A percentile compares a stretch with the other conserved stretches of the same genome.
Conservation (phyloP, 176 grass and related monocot genomes). For the Musa schizocarpa region DNA sequence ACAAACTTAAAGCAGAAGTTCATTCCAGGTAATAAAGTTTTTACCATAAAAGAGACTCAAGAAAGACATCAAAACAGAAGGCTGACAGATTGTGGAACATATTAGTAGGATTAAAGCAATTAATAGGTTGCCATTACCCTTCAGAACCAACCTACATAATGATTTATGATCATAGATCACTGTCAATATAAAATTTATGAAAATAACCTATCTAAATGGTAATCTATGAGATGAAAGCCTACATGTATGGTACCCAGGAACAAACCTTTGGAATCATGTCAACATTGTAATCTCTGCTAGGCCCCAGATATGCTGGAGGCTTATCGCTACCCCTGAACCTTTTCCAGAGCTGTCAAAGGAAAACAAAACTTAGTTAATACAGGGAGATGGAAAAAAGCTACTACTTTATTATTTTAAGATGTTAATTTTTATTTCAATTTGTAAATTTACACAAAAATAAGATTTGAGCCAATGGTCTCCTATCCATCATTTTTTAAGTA, state of each 20-base stretch:
- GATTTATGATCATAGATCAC: too few relatives aligned
- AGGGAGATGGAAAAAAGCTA: constrained; percentile 2
- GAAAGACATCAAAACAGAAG: too few relatives aligned
- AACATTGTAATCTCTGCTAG: constrained; percentile 91
- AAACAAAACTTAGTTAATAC: background rate
- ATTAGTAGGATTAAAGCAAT: background rate
- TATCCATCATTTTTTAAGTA: too few relatives aligned
- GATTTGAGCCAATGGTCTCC: background rate
- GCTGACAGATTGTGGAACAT: too few relatives aligned
- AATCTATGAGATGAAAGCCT: background rate
- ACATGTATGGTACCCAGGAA: background rate
- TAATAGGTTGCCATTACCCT: background rate
- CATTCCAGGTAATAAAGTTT: background rate
- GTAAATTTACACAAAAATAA: background rate
- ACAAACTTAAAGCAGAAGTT: background rate
- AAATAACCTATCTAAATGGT: background rate
- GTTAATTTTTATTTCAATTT: background rate
- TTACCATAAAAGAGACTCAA: background rate
- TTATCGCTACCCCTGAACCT: constrained; percentile 87
- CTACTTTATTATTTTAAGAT: background rate
- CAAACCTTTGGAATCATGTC: constrained; percentile 90
- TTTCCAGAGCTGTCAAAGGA: constrained; percentile 64
- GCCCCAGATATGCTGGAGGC: constrained; percentile 60
- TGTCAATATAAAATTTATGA: too few relatives aligned
- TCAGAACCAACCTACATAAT: too few relatives aligned